These are phyloP conservation scores for Sarocladium kiliense DNA, from an alignment of 2,329 filamentous ascomycete genomes.

Conservation along the genomic window DNA sequence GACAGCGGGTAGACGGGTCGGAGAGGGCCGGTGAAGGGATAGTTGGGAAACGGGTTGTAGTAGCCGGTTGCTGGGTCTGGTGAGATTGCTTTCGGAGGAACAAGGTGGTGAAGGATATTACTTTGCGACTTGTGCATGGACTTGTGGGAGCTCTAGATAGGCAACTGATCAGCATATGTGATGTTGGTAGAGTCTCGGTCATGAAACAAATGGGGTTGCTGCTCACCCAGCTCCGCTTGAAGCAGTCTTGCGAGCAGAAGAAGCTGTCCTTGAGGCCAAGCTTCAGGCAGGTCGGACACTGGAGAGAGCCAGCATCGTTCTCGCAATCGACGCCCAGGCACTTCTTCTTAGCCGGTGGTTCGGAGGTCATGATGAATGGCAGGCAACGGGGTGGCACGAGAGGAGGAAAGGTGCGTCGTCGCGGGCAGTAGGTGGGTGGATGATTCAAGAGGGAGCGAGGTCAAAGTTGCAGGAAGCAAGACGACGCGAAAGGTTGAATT, in stretches of 20 bases:
- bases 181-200: neutral
- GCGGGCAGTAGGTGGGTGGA: neutral
- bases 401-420: neutral
- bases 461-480: neutral
- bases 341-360: slow-evolving; percentile 55
- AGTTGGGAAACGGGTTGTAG: slow-evolving; percentile 90
- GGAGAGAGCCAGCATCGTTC: slow-evolving; percentile 78
- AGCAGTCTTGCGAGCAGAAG: slow-evolving; percentile 98
- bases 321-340: slow-evolving; percentile 80
- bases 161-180: slow-evolving; percentile 12
- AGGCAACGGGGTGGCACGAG: neutral
- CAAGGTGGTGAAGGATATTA: slow-evolving; percentile 67
- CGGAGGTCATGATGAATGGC: slow-evolving; percentile 37
- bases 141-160: slow-evolving; percentile 70
- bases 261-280: slow-evolving; percentile 81
- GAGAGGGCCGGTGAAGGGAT: slow-evolving; percentile 72
- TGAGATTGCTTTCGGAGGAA: slow-evolving; percentile 79
- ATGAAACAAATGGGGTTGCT: slow-evolving; percentile 10
- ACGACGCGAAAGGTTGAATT: neutral
- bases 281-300: slow-evolving; percentile 95
- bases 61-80: slow-evolving; percentile 83
- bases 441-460: neutral
- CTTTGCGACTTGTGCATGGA: slow-evolving; percentile 63
- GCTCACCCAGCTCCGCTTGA: slow-evolving; percentile 96
- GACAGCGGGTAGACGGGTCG: slow-evolving; percentile 87